phyloP scores from a whole-genome alignment of 805 yeast species.

The Cyberlindnera mississippiensis region DNA sequence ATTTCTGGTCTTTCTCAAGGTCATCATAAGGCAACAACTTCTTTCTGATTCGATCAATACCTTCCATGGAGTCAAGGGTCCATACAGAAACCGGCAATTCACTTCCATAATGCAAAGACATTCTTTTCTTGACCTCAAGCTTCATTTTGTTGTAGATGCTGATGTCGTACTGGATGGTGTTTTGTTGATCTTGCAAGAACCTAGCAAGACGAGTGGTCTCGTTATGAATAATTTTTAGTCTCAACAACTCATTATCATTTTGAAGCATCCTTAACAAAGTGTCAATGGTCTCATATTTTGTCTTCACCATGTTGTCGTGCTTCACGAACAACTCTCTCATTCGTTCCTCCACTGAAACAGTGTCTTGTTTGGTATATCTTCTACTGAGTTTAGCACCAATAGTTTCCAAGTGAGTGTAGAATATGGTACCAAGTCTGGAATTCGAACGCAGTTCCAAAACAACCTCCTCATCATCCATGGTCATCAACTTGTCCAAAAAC shows the following conservation, averaged over 20 bases:
- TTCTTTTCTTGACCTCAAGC: conserved; percentile 37
- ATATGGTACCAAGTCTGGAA: conserved; percentile 14
- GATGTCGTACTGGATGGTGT: conserved; percentile 47
- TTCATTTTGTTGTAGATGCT: conserved; percentile 46
- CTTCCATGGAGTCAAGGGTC: conserved; percentile 66
- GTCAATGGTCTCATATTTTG: conserved; percentile 25
- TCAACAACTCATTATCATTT: conserved; percentile 19
- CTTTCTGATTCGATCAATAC: conserved; percentile 61
- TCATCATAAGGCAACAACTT: conserved; percentile 54
- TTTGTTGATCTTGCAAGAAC: conserved; percentile 61
- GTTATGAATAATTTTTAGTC: conserved; percentile 27
- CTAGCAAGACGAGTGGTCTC: conserved; percentile 50
- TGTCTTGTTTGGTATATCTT: conserved; percentile 17
- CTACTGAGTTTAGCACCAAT: conserved; percentile 23
- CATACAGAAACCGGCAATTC: conserved; percentile 31
- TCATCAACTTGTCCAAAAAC: conserved; percentile 24
- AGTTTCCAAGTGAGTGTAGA: conserved; percentile 23
- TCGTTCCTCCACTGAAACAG: conserved; percentile 15
- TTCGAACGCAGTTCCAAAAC: conserved; percentile 16
- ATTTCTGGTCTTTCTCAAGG: conserved; percentile 39
- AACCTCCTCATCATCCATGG: conserved; percentile 30
- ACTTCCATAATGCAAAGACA: conserved; percentile 20
- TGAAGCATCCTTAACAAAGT: conserved; percentile 13
- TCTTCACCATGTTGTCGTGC: conserved; percentile 21
- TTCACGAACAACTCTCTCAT: conserved; percentile 12